Evolutionary conservation across 805 yeast species (phyloP).

Genomic region (Cyberlindnera mycetangii): DNA sequence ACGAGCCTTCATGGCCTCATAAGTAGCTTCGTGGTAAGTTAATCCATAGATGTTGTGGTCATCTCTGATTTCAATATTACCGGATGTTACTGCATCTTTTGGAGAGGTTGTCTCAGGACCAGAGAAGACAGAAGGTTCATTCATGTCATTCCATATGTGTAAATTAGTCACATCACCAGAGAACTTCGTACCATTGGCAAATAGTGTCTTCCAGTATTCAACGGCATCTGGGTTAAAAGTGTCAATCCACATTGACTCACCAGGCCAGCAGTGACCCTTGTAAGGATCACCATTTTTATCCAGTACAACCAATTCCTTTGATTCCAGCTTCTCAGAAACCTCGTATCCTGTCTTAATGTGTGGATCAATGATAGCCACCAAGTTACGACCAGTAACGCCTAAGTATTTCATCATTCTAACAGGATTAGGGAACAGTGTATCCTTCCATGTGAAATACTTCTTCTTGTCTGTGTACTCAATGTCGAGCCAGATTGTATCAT

Average conservation of each 20-base stretch:
- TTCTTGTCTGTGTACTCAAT: slow-evolving; percentile 85
- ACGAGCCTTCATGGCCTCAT: slow-evolving; percentile 56
- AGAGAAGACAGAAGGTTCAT: slow-evolving; percentile 91
- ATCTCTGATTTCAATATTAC: slow-evolving; percentile 86
- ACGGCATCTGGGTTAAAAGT: slow-evolving; percentile 64
- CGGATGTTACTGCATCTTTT: slow-evolving; percentile 73
- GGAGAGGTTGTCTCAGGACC: slow-evolving; percentile 95
- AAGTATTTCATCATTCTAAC: slow-evolving; percentile 60
- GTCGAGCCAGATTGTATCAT: slow-evolving; percentile 93
- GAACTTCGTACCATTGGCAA: slow-evolving; percentile 43
- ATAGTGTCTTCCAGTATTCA: slow-evolving; percentile 57
- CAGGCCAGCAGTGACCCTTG: slow-evolving; percentile 97
- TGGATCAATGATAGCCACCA: slow-evolving; percentile 88
- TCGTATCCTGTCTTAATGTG: slow-evolving; percentile 74
- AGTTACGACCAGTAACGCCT: slow-evolving; percentile 70
- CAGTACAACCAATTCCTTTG: slow-evolving; percentile 44
- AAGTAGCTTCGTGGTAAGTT: slow-evolving; percentile 78
- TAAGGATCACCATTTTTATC: slow-evolving; percentile 47
- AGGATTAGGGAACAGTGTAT: slow-evolving; percentile 71
- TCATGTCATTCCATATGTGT: slow-evolving; percentile 97
- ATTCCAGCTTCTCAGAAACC: slow-evolving; percentile 52
- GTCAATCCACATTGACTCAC: slow-evolving; percentile 92
- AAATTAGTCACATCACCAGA: slow-evolving; percentile 58
- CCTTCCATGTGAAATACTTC: slow-evolving; percentile 91
- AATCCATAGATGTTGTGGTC: slow-evolving; percentile 84